Evolutionary conservation across 2,329 filamentous ascomycete genomes (phyloP), one percentile per base, ranked within the genome.

Genomic region (Dactylellina haptotyla): DNA sequence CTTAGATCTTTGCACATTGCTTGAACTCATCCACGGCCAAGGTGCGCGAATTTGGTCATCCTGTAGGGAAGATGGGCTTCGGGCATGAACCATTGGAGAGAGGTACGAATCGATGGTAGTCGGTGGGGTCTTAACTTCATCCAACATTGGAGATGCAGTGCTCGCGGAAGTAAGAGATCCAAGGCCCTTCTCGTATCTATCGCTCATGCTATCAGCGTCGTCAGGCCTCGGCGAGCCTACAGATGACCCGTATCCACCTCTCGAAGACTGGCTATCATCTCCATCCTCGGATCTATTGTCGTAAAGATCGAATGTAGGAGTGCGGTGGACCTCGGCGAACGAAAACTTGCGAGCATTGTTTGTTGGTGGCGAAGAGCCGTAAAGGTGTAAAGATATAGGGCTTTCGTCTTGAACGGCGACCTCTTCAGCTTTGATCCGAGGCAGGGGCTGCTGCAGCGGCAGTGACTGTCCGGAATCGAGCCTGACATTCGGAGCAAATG

Each of bases 401-500:
- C 56, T 66, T 32, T 66, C 61, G 9, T 56, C 39, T 18, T 48
- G 23, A 1, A 53, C 45, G 5, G 54, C 45, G 46, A 45, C 43
- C 16, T 72, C 59, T 51, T 69, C 64, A 26, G 56, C 64, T 62
- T 66, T 66, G 46, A 56, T 59, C 3, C 69, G 37, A 43, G 77
- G 76, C 12, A 76, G 54, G 23, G 76, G 74, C 48, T 51, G 56
- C 41, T 76, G 75, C 23, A 77, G 43, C 3, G 75, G 75, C 37
- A 76, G 51, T 20, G 75, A 69, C 25, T 70, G 70, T 25, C 77
- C 77, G 6, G 72, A 75, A 64, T 77, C 76, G 14, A 77, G 51
- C 39, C 72, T 76, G 26, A 78, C 77, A 32, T 75, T 71, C 20
- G 77, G 76, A 53, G 77, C 76, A 39, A 78, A 78, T 23, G 76